These are phyloP conservation scores for Inonotus hispidus DNA, from an alignment of 1,284 basidiomycete species.

Conservation along the genomic window DNA sequence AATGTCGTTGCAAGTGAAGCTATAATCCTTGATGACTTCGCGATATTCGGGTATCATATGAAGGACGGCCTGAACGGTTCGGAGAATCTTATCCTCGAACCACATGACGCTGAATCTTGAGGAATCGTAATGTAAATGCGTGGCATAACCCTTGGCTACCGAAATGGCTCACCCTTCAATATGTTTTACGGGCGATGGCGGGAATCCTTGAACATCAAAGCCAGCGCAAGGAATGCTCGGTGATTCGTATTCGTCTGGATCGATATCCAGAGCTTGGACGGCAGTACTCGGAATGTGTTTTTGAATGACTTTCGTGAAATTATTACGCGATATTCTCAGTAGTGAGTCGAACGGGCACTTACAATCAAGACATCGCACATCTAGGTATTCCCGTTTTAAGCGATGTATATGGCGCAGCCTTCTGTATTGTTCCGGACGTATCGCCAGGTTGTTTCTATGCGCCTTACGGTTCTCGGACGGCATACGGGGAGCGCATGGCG, in stretches of 20 bases:
- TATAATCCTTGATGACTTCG: conserved; percentile 38
- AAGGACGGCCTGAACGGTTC: conserved; percentile 47
- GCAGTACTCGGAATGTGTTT: conserved; percentile 32
- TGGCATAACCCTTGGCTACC: background rate
- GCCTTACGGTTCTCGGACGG: conserved; percentile 41
- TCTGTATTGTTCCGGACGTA: conserved; percentile 44
- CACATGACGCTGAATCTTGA: conserved; percentile 25
- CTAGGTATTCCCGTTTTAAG: conserved; percentile 29
- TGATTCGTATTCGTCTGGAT: conserved; percentile 35
- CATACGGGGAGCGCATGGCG: conserved; percentile 30
- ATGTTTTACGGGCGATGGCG: conserved; percentile 13
- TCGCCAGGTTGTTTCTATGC: conserved; percentile 38
- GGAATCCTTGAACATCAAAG: background rate
- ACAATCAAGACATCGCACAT: conserved; percentile 28
- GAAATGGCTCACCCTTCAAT: conserved; percentile 14
- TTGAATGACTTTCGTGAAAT: conserved; percentile 32
- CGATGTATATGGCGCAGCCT: conserved; percentile 41
- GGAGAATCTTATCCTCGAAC: conserved; percentile 48
- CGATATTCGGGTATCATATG: conserved; percentile 37
- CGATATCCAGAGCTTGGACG: conserved; percentile 33
- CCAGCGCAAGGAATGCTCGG: conserved; percentile 40
- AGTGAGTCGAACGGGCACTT: background rate
- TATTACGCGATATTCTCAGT: conserved; percentile 5
- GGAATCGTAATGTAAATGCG: conserved; percentile 27
- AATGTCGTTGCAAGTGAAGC: conserved; percentile 32